Evolutionary conservation across 2,329 filamentous ascomycete genomes (phyloP), one percentile per base, ranked within the genome.

Genomic region (Domatiomyces catenatus): DNA sequence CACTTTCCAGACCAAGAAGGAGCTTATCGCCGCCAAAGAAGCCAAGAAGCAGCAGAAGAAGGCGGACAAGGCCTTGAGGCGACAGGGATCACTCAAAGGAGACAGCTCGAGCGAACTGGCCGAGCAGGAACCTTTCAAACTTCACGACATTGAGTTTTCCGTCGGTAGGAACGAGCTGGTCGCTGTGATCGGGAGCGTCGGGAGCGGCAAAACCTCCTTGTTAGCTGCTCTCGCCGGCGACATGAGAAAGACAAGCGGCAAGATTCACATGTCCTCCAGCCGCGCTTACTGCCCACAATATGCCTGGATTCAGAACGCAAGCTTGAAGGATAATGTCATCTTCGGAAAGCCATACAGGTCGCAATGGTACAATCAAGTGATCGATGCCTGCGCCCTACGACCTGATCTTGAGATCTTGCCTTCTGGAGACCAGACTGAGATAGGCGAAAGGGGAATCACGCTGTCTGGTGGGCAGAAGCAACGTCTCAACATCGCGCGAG

Each of bases 391-490:
- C 65, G 88, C 90, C 1, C 72, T 96, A 8, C 75, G 83, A 48
- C 79, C 84, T 0, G 90, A 98, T 71, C 67, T 96, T 5, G 86
- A 94, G 46, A 94, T 94, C 80, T 73, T 96, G n/a, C 90, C 90
- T 0, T 79, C 84, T 51, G 85, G 87, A 12, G 92, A 96, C 60
- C 67, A 77, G 59, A 98, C 90, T 0, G 90, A 96, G 65, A 94
- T 96, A 61, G 92, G 90, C 22, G 92, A 96, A 66, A 81, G 88
- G 54, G 90, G 92, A 49, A 95, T 96, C 61, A 96, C 88, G 1
- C 84, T 96, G 1, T 94, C 88, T 17, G 90, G 92, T 51, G 90
- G 90, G 1, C 90, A 96, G 66, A 95, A 95, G 66, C 90, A 95
- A 66, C 80, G 92, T 8, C 72, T 95, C 58, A 96, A 95, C 63